Evolutionary conservation across 108 stramenopile species (phyloP).

Genomic region (Skeletonema costatum): DNA sequence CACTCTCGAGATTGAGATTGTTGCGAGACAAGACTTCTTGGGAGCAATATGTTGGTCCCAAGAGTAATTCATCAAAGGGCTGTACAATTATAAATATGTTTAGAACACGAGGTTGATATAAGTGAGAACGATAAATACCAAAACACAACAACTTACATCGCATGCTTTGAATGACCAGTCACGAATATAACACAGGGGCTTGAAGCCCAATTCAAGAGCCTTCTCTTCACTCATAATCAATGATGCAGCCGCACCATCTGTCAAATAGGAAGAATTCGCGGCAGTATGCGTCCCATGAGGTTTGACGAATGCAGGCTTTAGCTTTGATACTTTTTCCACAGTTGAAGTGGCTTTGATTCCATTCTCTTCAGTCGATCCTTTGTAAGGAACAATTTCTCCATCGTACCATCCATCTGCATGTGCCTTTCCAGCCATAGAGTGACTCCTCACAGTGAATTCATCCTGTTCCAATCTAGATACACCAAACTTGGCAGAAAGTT

Average conservation of each 20-base stretch:
- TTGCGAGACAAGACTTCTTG: constrained; percentile 80
- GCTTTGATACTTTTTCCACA: constrained; percentile 87
- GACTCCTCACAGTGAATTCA: constrained; percentile 92
- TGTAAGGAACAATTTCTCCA: constrained; percentile 91
- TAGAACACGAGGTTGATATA: not conserved
- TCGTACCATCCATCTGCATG: constrained; percentile 93
- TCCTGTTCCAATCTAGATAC: constrained; percentile 95
- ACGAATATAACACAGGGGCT: constrained; percentile 89
- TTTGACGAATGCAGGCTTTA: constrained; percentile 98
- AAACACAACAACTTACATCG: constrained; percentile 50
- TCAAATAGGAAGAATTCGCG: constrained; percentile 96
- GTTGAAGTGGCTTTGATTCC: constrained; percentile 96
- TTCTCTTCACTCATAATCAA: constrained; percentile 95
- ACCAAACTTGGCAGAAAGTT: constrained; percentile 94
- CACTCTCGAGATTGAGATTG: constrained; percentile 73
- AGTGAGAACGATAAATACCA: not conserved
- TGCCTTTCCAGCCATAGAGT: constrained; percentile 89
- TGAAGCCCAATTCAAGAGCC: constrained; percentile 94
- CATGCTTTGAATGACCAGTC: constrained; percentile 96
- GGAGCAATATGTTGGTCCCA: constrained; percentile 92
- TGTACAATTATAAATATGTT: not conserved
- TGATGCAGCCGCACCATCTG: constrained; percentile 95
- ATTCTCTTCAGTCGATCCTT: constrained; percentile 90
- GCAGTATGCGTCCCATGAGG: constrained; percentile 99
- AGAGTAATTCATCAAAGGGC: constrained; percentile 96